Base-by-base conservation (phyloP, 1,139 yeast species). In the Yamadazyma triangularis region DNA sequence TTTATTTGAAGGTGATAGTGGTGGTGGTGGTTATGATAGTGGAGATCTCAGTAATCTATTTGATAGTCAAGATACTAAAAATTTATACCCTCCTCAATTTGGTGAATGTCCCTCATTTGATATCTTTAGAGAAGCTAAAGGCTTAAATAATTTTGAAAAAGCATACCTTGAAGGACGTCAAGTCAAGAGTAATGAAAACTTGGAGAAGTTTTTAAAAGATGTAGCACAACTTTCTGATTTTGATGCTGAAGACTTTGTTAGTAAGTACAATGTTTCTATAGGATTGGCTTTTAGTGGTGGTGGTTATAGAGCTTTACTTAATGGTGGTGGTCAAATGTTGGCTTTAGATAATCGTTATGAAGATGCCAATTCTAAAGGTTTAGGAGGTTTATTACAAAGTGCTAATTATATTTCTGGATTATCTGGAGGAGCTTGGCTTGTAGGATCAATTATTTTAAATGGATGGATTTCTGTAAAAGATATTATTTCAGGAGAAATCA, bases 241-340 rank as follows among this genome's bases (percentile, higher is more conserved):
- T 30, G 56, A 65, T 34, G 61, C 65, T 4, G 42, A 47, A 13
- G 35, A 40, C 5, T 64, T 62, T 37, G 48, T 65, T 15, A 39
- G 50, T 19, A 41, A 49, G 20, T 62, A 56, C 36, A 64, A 64
- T 35, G 64, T 66, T 28, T 45, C 67, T 23, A 59, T 67, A 20
- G 73, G 70, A 0, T 42, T 67, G 29, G 64, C 72, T 2, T 64
- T 64, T 34, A 60, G 69, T 38, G 73, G 73, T 1, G 73, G 73
- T 23, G 72, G 73, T 1, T 66, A 64, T 40, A 48, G 73, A 31
- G 70, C 73, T 26, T 64, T 66, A 71, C 49, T 67, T 24, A 42
- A 47, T 23, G 72, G 71, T 4, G 73, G 71, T 0, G 73, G 73
- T 2, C 57, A 63, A 33, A 34, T 65, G 6, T 41, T 61, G 24